A percentile compares a stretch with the other conserved stretches of the same genome.
phyloP scores from a whole-genome alignment of 305 asterid species.

The Fraxinus sp. region DNA sequence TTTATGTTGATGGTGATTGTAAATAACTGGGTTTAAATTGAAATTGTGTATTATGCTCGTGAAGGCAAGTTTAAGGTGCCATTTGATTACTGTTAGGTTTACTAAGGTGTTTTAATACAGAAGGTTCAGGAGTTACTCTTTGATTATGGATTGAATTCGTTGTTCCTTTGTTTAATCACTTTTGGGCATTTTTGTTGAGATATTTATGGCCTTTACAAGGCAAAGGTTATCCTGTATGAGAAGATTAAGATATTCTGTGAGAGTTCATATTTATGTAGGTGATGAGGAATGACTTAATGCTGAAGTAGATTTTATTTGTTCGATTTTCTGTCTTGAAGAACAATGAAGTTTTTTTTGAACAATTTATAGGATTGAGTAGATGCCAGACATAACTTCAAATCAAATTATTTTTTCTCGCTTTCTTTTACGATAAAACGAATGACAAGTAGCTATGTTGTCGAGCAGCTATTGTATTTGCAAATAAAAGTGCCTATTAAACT shows the following conservation, averaged over 20 bases:
- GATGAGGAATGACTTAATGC: background rate
- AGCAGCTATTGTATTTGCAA: background rate
- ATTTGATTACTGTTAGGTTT: background rate
- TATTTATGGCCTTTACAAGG: background rate
- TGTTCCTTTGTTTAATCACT: background rate
- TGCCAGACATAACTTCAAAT: background rate
- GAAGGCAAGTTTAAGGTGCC: background rate
- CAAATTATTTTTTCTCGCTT: background rate
- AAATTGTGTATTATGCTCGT: background rate
- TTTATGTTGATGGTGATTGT: background rate
- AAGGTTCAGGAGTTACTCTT: background rate
- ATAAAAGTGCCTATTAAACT: background rate
- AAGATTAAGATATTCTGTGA: background rate
- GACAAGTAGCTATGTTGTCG: background rate
- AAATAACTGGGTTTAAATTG: background rate
- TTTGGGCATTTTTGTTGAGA: background rate
- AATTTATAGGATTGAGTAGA: background rate
- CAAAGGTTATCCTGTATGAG: background rate
- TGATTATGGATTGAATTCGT: background rate
- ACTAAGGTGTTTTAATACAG: background rate
- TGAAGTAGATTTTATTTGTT: background rate
- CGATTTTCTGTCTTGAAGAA: background rate
- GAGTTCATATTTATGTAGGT: background rate
- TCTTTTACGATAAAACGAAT: background rate
- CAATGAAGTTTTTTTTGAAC: background rate